Evolutionary conservation across 2,329 filamentous ascomycete species (phyloP), one percentile per base, ranked within the genome.

Genomic region (Shiraia bambusicola): DNA sequence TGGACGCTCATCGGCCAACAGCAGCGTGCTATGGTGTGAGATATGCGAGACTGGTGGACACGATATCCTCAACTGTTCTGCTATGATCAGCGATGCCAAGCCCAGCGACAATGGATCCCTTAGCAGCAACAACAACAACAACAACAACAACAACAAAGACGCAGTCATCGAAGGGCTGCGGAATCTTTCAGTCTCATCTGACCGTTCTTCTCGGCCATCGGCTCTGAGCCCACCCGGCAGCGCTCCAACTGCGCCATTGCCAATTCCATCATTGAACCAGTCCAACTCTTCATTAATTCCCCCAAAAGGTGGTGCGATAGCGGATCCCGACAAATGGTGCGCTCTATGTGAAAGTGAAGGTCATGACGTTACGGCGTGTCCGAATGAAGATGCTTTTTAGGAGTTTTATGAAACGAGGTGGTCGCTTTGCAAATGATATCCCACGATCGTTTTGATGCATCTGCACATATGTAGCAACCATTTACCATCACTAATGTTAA

Each of bases 301-400:
- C 22, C 58, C 54, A 16, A 68, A 67, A 53, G 64, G 58, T 25
- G 58, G 53, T 12, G 52, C 50, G 8, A 59, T 63, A 14, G 63
- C 63, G 12, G 89, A 97, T 59, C 81, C 84, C 40, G 81, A 85
- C 49, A 96, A 95, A 72, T 98, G 93, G 93, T 98, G 93, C 70
- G 93, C 93, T 12, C 76, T 97, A 31, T 98, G 93, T 66, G 93
- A 98, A 75, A 83, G 88, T 49, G 93, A 98, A 61, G 93, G 93
- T 11, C 93, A 98, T 66, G 88, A 96, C 69, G 96, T 92, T 62
- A 91, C 95, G 47, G 89, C 94, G 69, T 95, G 91, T 70, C 90
- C 91, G 10, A 87, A 95, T 69, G 91, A 95, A 71, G 89, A 94
- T 68, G 83, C 82, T 22, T 87, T 69, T 36, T 69, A 60, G 42